These are phyloP conservation scores for Scopulariopsis brevicaulis DNA, from an alignment of 2,329 filamentous ascomycete genomes.

Conservation along the genomic window DNA sequence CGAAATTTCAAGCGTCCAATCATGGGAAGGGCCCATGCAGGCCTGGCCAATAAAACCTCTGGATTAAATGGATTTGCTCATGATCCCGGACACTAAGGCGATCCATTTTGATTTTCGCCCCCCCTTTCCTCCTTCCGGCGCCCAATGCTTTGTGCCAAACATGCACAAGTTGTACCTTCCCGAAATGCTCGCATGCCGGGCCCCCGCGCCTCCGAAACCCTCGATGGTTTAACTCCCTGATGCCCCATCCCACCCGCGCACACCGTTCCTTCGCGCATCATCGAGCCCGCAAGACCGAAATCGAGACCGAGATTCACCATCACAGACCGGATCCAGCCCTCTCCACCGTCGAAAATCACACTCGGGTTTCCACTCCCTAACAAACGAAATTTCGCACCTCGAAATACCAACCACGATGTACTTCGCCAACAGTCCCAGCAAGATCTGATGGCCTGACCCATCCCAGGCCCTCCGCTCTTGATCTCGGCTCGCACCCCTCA, in stretches of 20 bases:
- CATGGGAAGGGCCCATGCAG: background rate
- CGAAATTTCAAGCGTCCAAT: background rate
- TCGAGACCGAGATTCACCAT: background rate
- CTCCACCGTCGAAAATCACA: background rate
- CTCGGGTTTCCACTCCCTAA: background rate
- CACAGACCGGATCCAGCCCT: background rate
- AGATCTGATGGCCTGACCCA: conserved; percentile 1
- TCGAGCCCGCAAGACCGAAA: background rate
- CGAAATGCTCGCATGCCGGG: background rate
- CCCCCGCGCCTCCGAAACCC: background rate
- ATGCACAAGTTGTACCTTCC: background rate
- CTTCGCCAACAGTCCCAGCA: background rate
- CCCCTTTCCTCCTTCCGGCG: background rate
- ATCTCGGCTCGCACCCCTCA: conserved; percentile 1
- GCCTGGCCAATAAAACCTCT: background rate
- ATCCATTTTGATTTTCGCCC: conserved; percentile 3
- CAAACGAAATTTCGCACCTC: background rate
- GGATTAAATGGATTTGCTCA: background rate
- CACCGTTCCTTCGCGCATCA: background rate
- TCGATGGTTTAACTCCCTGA: conserved; percentile 4
- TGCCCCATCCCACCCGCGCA: background rate
- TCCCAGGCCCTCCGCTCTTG: background rate
- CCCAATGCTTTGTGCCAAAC: background rate
- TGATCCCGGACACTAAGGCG: conserved; percentile 1
- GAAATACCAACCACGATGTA: background rate